phyloP scores from a whole-genome alignment of 2,329 filamentous ascomycete species.

The Magnaporthales sp. region DNA sequence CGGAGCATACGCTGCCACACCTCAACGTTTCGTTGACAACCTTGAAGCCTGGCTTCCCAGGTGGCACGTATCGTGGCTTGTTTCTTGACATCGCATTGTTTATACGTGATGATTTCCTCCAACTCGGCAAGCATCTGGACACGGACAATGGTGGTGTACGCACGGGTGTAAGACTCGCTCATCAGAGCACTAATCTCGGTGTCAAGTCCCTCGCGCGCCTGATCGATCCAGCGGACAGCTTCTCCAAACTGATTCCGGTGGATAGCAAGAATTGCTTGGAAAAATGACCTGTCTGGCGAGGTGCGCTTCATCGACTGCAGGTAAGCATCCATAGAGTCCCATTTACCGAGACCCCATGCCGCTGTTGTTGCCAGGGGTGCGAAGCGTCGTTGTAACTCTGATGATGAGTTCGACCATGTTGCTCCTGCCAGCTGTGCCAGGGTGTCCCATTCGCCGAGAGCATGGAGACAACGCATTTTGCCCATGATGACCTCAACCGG shows the following conservation, averaged over 20 bases:
- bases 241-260: slow-evolving; percentile 95
- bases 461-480: slow-evolving; percentile 97
- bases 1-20: slow-evolving; percentile 99
- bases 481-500: slow-evolving; percentile 97
- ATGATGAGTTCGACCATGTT: slow-evolving; percentile 84
- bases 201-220: slow-evolving; percentile 86
- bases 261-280: slow-evolving; percentile 88
- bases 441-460: slow-evolving; percentile 93
- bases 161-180: slow-evolving; percentile 96
- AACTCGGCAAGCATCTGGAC: slow-evolving; percentile 99
- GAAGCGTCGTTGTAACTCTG: slow-evolving; percentile 83
- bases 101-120: slow-evolving; percentile 96
- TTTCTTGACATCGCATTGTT: slow-evolving; percentile 84
- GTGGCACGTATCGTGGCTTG: slow-evolving; percentile 85
- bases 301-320: slow-evolving; percentile 88
- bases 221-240: slow-evolving; percentile 79
- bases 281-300: slow-evolving; percentile 93
- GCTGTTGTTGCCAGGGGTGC: slow-evolving; percentile 90
- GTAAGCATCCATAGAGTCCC: slow-evolving; percentile 98
- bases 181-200: slow-evolving; percentile 92
- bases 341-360: slow-evolving; percentile 92
- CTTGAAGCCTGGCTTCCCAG: slow-evolving; percentile 91
- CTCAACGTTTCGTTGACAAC: slow-evolving; percentile 94
- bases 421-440: slow-evolving; percentile 82
- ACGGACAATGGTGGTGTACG: slow-evolving; percentile 94